Evolutionary conservation across 2,329 filamentous ascomycete species (phyloP), one percentile per base, ranked within the genome.

Genomic region (Diaporthe capsici): DNA sequence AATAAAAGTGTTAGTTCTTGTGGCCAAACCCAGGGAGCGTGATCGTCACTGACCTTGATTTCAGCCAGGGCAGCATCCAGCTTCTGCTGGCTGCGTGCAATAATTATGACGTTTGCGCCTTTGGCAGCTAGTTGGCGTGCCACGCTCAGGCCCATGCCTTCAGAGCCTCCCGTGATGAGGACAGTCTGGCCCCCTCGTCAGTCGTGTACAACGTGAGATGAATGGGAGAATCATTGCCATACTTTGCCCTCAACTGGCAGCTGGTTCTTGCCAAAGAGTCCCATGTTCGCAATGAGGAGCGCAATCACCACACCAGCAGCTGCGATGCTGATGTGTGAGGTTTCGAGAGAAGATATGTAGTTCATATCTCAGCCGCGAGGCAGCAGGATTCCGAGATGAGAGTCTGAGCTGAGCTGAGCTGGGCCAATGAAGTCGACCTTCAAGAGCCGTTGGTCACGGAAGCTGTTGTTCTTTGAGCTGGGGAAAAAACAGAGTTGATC

Each of bases 201-300:
- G 76, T 13, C 7, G 53, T 15, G 37, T 60, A 20, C n/a, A 34
- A 25, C 13, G 37, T 28, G 34, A 17, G 17, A 39, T 47, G 9
- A 34, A 60, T 5, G 22, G 17, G 39, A 47, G 73, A 28, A 61
- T 53, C 28, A 2, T 2, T 75, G 20, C 81, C 87, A 70, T 83
- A 97, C 96, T 88, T 94, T 94, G 83, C 95, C 95, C 80, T 95
- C 92, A 15, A 98, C 94, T 70, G 92, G 91, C 87, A 98, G 95
- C 77, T 95, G 90, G 82, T 98, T 95, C 79, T 90, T 93, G 68
- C 88, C 84, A 75, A 95, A 93, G 76, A 93, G 82, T n/a, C 93
- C 92, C 94, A 96, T 95, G 68, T 83, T 82, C 75, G 83, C 79
- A 17, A 83, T 82, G 47, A 85, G 77, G 39, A 85, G 67, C 20